Base-by-base conservation (phyloP, 768 basidiomycete genomes). In the Saitozyma podzolica region DNA sequence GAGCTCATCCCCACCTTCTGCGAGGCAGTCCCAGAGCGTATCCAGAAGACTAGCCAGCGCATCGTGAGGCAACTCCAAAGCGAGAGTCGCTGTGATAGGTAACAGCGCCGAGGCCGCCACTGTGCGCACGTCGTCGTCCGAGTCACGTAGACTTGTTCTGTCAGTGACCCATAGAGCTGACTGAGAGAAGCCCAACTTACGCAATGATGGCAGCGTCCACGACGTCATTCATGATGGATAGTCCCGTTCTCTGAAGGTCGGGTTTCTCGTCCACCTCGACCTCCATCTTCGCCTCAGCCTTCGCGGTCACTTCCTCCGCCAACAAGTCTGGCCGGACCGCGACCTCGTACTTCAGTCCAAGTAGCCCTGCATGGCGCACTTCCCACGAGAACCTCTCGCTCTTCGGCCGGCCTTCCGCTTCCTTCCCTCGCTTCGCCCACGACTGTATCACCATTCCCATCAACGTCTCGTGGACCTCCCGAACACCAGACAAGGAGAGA, bases 321-420 rank as follows among this genome's bases (percentile, higher is more conserved):
- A 98, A 87, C 20, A 97, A 81, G 76, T 96, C 92, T 58, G 84
- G 86, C 66, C 92, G 83, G 16, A 98, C 96, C 13, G 95, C 96
- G 43, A 98, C 93, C 78, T 97, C 91, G 77, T 98, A 98, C 82
- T 97, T 97, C 78, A 99, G 87, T 0, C 96, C 96, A 9, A 98
- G 84, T 62, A 99, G 81, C 39, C 96, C 96, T n/a, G 96, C 94
- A 82, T 99, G 96, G 58, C 95, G 85, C 54, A 99, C 89, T 80
- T 98, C 92, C 96, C 96, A 99, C 8, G 92, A 85, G 78, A 94
- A 91, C 39, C 62, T 70, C 51, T 73, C 72, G 42, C 68, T 54
- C 48, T 64, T 69, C 40, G 66, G 67, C 63, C 64, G 63, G 42
- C 59, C 63, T 40, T 62, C 66, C 41, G 61, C 58, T 76, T 64